Percentiles rank a stretch among this genome's conserved stretches.
phyloP scores from a whole-genome alignment of 164 flowering plant species.

The Umbilicus rupestris region DNA sequence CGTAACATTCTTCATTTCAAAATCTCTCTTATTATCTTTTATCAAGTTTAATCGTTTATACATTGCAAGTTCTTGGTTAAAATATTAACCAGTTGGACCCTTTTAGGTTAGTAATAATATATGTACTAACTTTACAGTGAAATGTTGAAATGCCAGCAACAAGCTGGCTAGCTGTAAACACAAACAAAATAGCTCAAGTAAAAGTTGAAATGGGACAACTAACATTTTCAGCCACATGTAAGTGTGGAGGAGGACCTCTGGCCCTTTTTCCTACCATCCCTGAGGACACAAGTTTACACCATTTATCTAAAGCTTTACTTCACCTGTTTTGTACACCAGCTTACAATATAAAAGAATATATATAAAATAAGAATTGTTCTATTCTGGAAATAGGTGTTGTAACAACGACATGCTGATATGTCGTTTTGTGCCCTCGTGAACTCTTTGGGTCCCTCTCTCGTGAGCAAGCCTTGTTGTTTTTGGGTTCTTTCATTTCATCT shows the following conservation, averaged over 20 bases:
- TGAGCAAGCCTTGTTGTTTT: neutral
- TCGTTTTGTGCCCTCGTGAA: conserved; percentile 7
- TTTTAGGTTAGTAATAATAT: neutral
- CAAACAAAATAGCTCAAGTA: neutral
- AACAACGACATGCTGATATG: neutral
- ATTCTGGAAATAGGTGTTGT: neutral
- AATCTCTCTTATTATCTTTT: neutral
- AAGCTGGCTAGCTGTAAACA: neutral
- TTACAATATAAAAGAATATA: neutral
- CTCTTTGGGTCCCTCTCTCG: conserved; percentile 8
- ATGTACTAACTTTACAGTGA: neutral
- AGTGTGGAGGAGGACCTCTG: neutral
- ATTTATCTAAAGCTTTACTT: neutral
- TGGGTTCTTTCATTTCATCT: neutral
- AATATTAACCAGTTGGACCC: neutral
- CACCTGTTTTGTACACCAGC: neutral
- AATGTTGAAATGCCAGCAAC: neutral
- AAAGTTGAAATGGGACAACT: neutral
- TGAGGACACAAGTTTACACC: neutral
- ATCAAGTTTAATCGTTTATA: neutral
- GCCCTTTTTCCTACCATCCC: neutral
- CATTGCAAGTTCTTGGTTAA: neutral
- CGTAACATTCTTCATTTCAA: too few species aligned
- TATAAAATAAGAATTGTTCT: neutral
- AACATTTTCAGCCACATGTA: conserved; percentile 1